phyloP scores from a whole-genome alignment of 2,329 filamentous ascomycete genomes.

The Phialophora verrucosa region DNA sequence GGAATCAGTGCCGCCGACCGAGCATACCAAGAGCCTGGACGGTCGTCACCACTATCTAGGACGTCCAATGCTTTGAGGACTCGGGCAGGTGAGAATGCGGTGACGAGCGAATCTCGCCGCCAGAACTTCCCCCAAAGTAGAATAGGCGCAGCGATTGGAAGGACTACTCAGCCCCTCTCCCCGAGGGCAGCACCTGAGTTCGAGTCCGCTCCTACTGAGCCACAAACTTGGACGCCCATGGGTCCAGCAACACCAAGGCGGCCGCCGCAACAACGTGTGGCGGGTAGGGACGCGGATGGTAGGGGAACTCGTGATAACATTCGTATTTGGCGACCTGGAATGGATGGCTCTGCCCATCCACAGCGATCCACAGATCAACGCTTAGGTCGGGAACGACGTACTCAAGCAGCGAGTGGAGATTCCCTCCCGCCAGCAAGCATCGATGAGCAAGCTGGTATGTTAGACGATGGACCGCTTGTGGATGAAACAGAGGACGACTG shows the following conservation, averaged over 20 bases:
- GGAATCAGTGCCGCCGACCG: neutral
- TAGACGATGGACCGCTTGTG: conserved; percentile 48
- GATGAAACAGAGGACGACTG: conserved; percentile 13
- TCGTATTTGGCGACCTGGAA: conserved; percentile 9
- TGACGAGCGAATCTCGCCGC: neutral
- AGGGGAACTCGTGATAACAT: neutral
- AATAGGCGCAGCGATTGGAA: neutral
- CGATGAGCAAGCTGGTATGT: neutral
- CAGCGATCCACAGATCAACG: neutral
- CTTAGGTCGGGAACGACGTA: neutral
- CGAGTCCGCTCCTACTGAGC: neutral
- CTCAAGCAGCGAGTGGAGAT: neutral
- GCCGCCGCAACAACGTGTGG: neutral
- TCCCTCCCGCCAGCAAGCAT: neutral
- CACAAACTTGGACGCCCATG: conserved; percentile 2
- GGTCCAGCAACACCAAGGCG: neutral
- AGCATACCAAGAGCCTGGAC: neutral
- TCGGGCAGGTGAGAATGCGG: neutral
- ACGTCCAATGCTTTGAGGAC: neutral
- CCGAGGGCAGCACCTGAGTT: conserved; percentile 6
- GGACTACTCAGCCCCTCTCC: neutral
- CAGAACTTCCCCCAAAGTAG: neutral
- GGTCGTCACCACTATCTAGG: neutral
- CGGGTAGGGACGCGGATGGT: neutral
- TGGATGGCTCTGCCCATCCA: neutral